phyloP scores from a whole-genome alignment of 768 basidiomycete species.

The Cyathus striatus region DNA sequence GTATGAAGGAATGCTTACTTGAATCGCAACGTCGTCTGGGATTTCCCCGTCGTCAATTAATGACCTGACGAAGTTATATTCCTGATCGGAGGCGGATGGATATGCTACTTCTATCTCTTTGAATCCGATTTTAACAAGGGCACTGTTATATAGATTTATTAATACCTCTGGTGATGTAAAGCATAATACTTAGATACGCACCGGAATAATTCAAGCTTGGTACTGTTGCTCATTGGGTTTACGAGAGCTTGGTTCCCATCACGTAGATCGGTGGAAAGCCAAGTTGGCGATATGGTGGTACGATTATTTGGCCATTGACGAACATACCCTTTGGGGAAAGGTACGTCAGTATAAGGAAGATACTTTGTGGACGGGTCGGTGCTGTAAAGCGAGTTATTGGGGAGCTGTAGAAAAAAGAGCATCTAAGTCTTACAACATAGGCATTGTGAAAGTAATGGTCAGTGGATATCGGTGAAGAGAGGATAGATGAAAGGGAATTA shows the following conservation, averaged over 20 bases:
- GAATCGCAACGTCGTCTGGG: slow-evolving; percentile 94
- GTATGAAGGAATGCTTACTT: slow-evolving; percentile 48
- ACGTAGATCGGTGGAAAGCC: slow-evolving; percentile 97
- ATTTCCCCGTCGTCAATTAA: slow-evolving; percentile 81
- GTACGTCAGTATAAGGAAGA: slow-evolving; percentile 78
- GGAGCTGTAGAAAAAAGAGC: not conserved
- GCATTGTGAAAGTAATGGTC: no score
- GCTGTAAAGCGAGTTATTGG: no score
- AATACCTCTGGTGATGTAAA: not conserved
- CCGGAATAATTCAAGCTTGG: slow-evolving; percentile 84
- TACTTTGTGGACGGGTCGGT: slow-evolving; percentile 86
- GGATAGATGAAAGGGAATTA: no score
- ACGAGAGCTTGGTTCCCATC: slow-evolving; percentile 98
- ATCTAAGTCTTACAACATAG: slow-evolving; percentile 60
- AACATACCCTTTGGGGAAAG: slow-evolving; percentile 44
- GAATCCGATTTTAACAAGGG: slow-evolving; percentile 84
- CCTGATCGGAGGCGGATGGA: slow-evolving; percentile 95
- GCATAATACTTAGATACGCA: not conserved
- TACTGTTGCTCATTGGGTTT: slow-evolving; percentile 93
- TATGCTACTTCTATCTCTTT: slow-evolving; percentile 99
- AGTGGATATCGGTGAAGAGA: no score
- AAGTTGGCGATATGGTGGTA: slow-evolving; percentile 69
- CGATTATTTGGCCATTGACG: slow-evolving; percentile 91
- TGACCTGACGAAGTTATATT: slow-evolving; percentile 88
- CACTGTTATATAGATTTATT: slow-evolving; percentile 31